Percentiles rank a stretch among this genome's conserved stretches.
These are phyloP conservation scores for Pavlovales sp. DNA, from an alignment of 208 protist species.

Conservation along the genomic window DNA sequence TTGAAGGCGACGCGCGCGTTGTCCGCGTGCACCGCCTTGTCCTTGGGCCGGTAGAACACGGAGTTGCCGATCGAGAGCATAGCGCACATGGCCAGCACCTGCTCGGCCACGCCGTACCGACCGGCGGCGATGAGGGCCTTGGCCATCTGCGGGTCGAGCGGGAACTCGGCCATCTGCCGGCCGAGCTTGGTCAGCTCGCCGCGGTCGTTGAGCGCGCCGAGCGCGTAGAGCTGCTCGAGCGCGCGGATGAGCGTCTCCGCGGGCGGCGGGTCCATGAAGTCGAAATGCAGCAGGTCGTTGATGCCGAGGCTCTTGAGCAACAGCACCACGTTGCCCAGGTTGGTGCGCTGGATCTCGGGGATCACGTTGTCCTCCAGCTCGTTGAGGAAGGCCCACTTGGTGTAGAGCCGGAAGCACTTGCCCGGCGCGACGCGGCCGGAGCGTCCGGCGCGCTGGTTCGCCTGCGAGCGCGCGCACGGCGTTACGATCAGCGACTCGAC, in stretches of 20 bases:
- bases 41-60: slow-evolving; percentile 72
- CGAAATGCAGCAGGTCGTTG: slow-evolving; percentile 89
- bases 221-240: slow-evolving; percentile 65
- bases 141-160: slow-evolving; percentile 67
- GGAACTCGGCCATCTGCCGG: slow-evolving; percentile 70
- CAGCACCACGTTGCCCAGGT: slow-evolving; percentile 93
- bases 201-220: slow-evolving; percentile 69
- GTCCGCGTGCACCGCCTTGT: slow-evolving; percentile 66
- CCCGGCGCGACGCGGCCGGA: slow-evolving; percentile 60
- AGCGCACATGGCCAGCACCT: slow-evolving; percentile 42
- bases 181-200: slow-evolving; percentile 68
- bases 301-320: slow-evolving; percentile 86
- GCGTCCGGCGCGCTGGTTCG: slow-evolving; percentile 57
- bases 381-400: slow-evolving; percentile 62
- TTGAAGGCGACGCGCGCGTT: slow-evolving; percentile 62
- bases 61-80: slow-evolving; percentile 59
- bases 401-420: slow-evolving; percentile 70
- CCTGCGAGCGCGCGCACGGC: slow-evolving; percentile 47
- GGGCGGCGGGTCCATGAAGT: slow-evolving; percentile 98
- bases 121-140: slow-evolving; percentile 60
- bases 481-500: slow-evolving; percentile 47
- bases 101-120: slow-evolving; percentile 20
- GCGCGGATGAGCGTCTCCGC: slow-evolving; percentile 90
- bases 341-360: slow-evolving; percentile 97
- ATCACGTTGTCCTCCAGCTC: slow-evolving; percentile 82